phyloP scores from a whole-genome alignment of 805 yeast genomes.

The Schwanniomyces vanrijiae region DNA sequence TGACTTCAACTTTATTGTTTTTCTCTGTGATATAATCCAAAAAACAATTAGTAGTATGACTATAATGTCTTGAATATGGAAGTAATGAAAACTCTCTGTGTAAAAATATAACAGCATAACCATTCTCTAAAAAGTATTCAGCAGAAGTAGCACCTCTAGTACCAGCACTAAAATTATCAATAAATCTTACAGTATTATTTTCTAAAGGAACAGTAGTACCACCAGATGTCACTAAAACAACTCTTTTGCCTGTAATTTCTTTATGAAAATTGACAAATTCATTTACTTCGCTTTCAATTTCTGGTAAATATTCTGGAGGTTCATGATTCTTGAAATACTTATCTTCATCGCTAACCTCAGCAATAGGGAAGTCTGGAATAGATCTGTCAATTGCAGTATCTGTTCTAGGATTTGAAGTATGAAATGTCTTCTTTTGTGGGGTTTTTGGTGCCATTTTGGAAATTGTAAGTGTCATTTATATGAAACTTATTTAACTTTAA shows the following conservation, averaged over 20 bases:
- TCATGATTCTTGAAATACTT: slow-evolving; percentile 69
- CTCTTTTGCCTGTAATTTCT: slow-evolving; percentile 41
- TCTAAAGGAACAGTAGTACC: slow-evolving; percentile 98
- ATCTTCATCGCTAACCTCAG: slow-evolving; percentile 69
- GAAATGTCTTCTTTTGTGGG: slow-evolving; percentile 14
- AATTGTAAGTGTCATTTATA: not conserved
- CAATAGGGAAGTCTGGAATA: slow-evolving; percentile 77
- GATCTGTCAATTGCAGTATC: slow-evolving; percentile 76
- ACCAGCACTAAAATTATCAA: slow-evolving; percentile 96
- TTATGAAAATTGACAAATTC: slow-evolving; percentile 62
- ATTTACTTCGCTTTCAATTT: slow-evolving; percentile 54
- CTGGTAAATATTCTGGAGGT: slow-evolving; percentile 72
- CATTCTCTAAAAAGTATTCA: slow-evolving; percentile 80
- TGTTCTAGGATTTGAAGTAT: slow-evolving; percentile 71
- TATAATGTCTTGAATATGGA: slow-evolving; percentile 90
- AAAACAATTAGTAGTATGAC: slow-evolving; percentile 81
- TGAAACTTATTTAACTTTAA: too few species aligned
- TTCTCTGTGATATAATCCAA: slow-evolving; percentile 74
- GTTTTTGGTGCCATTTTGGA: slow-evolving; percentile 2
- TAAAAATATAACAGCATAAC: slow-evolving; percentile 88
- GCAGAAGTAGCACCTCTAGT: slow-evolving; percentile 97
- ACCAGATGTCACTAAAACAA: slow-evolving; percentile 89
- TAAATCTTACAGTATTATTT: slow-evolving; percentile 93
- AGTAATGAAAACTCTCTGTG: slow-evolving; percentile 89
- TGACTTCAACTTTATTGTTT: slow-evolving; percentile 59